Conservation (phyloP, 2,329 filamentous ascomycete species). For the Colletotrichum trifolii region DNA sequence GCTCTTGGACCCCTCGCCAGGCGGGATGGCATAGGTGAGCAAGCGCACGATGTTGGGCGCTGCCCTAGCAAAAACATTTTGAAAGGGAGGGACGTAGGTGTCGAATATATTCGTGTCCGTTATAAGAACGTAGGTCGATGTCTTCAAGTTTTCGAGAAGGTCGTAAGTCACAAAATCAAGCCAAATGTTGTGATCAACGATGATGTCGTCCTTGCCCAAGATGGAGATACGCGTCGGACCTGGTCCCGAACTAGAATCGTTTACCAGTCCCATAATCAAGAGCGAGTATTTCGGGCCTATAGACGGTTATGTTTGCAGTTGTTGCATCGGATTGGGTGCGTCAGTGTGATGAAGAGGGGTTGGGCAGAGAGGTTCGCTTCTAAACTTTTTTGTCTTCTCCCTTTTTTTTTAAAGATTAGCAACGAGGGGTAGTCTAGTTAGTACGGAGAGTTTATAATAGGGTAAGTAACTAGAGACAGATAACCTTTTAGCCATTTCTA, state of each 20-base stretch:
- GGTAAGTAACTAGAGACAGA: too few relatives aligned
- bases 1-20: constrained; percentile 93
- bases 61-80: constrained; percentile 51
- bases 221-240: constrained; percentile 77
- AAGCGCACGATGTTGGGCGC: constrained; percentile 69
- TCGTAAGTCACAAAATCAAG: constrained; percentile 83
- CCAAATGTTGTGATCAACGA: constrained; percentile 94
- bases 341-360: too few relatives aligned
- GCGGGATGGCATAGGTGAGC: constrained; percentile 86
- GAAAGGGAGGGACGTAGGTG: constrained; percentile 83
- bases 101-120: constrained; percentile 93
- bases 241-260: constrained; percentile 32
- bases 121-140: constrained; percentile 94
- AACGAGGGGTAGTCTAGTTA: too few relatives aligned
- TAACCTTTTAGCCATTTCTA: too few relatives aligned
- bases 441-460: too few relatives aligned
- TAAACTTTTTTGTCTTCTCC: too few relatives aligned
- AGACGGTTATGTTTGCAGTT: background rate
- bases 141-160: constrained; percentile 79
- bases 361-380: too few relatives aligned
- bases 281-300: background rate
- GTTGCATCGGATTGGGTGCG: constrained; percentile 9
- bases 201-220: constrained; percentile 87
- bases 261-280: constrained; percentile 33
- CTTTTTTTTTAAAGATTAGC: too few relatives aligned